These are phyloP conservation scores for Apiospora pterosperma DNA, from an alignment of 2,329 filamentous ascomycete genomes.

Conservation along the genomic window DNA sequence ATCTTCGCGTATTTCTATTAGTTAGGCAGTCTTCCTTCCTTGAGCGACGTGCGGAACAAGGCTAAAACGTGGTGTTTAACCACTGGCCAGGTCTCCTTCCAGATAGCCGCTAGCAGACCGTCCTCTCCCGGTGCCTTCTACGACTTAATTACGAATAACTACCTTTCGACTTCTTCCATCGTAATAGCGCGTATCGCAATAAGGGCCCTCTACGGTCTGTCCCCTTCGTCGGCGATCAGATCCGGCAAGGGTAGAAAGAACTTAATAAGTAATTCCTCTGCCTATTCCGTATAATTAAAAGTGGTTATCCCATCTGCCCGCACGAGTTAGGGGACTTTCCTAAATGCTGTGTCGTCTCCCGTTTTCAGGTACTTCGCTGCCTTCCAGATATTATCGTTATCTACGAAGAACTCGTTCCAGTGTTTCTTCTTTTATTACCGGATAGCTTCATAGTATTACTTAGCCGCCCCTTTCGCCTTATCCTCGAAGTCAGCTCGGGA, in stretches of 20 bases:
- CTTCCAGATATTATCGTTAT: slow-evolving; percentile 25
- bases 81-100: neutral
- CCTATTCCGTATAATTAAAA: slow-evolving; percentile 12
- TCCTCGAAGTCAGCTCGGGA: slow-evolving; percentile 15
- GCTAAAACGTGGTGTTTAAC: slow-evolving; percentile 8
- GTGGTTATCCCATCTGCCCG: slow-evolving; percentile 14
- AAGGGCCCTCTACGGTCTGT: slow-evolving; percentile 7
- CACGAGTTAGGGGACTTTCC: slow-evolving; percentile 18
- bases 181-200: slow-evolving; percentile 13
- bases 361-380: slow-evolving; percentile 23
- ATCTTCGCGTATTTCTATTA: slow-evolving; percentile 23
- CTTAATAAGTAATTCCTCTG: slow-evolving; percentile 14
- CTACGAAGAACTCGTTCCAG: slow-evolving; percentile 22
- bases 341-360: slow-evolving; percentile 15
- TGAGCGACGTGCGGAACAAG: slow-evolving; percentile 13
- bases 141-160: slow-evolving; percentile 15
- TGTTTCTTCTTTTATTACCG: slow-evolving; percentile 21
- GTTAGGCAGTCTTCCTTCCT: slow-evolving; percentile 13
- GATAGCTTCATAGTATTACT: slow-evolving; percentile 22
- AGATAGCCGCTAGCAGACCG: slow-evolving; percentile 13
- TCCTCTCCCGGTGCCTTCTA: slow-evolving; percentile 21
- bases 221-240: slow-evolving; percentile 15
- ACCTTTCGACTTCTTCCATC: slow-evolving; percentile 16
- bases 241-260: slow-evolving; percentile 12
- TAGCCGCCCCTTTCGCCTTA: slow-evolving; percentile 16